Conservation (phyloP, 2,329 filamentous ascomycete species). For the Cladosporium sp. region DNA sequence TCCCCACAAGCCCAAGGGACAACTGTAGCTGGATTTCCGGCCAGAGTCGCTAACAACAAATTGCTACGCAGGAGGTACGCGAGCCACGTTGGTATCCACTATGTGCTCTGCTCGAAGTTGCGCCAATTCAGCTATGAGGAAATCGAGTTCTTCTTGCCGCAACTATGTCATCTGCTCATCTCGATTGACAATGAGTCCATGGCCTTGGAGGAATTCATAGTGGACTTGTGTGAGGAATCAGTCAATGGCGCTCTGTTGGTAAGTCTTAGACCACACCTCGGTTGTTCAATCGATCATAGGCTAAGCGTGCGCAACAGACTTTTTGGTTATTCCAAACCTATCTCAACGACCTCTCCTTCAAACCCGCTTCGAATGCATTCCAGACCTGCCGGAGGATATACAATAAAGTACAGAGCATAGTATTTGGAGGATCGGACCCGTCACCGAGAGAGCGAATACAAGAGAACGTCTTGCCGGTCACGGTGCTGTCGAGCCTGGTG, state of each 20-base stretch:
- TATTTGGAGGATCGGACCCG: conserved; percentile 69
- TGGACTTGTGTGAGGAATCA: conserved; percentile 81
- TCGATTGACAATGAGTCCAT: conserved; percentile 88
- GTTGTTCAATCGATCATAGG: too few relatives aligned
- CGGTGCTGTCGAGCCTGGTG: conserved; percentile 73
- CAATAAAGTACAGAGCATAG: conserved; percentile 83
- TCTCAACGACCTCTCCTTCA: conserved; percentile 69
- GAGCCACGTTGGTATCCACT: conserved; percentile 83
- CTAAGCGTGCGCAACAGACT: conserved; percentile 49
- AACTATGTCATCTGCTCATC: conserved; percentile 81
- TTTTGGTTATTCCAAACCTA: conserved; percentile 91
- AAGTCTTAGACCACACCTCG: conserved; percentile 16
- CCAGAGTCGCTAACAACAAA: neutral
- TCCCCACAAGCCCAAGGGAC: neutral
- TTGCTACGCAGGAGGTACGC: conserved; percentile 63
- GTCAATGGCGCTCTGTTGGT: conserved; percentile 78
- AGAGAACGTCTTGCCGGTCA: conserved; percentile 74
- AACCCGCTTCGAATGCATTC: conserved; percentile 70
- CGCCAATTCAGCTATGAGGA: conserved; percentile 85
- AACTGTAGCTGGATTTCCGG: neutral
- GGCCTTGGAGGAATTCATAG: conserved; percentile 80
- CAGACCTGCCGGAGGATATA: conserved; percentile 77
- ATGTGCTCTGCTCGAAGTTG: conserved; percentile 81
- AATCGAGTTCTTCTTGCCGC: conserved; percentile 83
- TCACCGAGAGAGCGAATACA: conserved; percentile 67